phyloP scores from a whole-genome alignment of 1,284 basidiomycete genomes.

The Puccinia coronata region DNA sequence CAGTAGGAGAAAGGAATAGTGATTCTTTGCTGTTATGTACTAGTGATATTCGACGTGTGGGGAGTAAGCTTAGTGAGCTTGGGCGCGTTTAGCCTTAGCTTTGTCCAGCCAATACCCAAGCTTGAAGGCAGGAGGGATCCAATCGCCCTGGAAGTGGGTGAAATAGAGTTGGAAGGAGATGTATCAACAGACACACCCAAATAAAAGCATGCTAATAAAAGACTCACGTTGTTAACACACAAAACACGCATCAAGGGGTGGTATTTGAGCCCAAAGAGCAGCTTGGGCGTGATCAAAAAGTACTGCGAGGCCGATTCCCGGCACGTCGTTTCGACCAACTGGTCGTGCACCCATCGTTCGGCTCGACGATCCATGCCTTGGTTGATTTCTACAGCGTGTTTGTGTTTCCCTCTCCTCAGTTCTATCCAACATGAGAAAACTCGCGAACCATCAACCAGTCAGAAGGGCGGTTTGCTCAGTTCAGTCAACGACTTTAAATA shows the following conservation, averaged over 20 bases:
- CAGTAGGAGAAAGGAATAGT: too few relatives aligned
- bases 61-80: neutral
- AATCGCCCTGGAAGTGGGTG: slow-evolving; percentile 12
- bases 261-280: slow-evolving; percentile 83
- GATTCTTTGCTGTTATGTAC: too few relatives aligned
- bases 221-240: slow-evolving; percentile 81
- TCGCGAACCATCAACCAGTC: slow-evolving; percentile 73
- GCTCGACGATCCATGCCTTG: slow-evolving; percentile 89
- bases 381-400: slow-evolving; percentile 50
- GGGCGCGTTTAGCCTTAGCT: neutral
- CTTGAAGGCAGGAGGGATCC: slow-evolving; percentile 26
- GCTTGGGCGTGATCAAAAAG: slow-evolving; percentile 97
- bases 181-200: neutral
- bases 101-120: slow-evolving; percentile 29
- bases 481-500: slow-evolving; percentile 94
- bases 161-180: neutral
- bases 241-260: slow-evolving; percentile 89
- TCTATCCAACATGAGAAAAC: too few relatives aligned
- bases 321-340: slow-evolving; percentile 83
- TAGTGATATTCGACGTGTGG: neutral
- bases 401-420: too few relatives aligned
- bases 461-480: slow-evolving; percentile 87
- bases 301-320: slow-evolving; percentile 84
- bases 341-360: slow-evolving; percentile 92
- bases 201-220: neutral